Evolutionary conservation across 2,329 filamentous ascomycete genomes (phyloP).

Genomic region (Aureobasidium leucospermi): DNA sequence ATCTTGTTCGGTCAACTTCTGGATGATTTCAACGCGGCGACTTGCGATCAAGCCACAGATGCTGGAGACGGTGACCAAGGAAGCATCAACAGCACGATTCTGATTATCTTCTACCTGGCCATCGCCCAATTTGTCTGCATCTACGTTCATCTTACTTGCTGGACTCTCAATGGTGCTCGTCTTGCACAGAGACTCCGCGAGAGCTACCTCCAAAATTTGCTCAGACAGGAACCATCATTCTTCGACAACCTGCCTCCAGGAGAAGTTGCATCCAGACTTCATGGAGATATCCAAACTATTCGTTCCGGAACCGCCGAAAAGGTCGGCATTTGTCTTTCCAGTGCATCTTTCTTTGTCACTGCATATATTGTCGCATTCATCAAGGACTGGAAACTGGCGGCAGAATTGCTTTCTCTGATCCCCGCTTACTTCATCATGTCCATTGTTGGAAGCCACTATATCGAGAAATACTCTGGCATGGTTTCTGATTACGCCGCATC

Average conservation of each 20-base stretch:
- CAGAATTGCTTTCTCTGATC: slow-evolving; percentile 55
- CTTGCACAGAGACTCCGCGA: slow-evolving; percentile 57
- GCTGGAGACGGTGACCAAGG: slow-evolving; percentile 31
- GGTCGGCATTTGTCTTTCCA: slow-evolving; percentile 57
- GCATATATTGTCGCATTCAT: slow-evolving; percentile 62
- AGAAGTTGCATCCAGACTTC: slow-evolving; percentile 57
- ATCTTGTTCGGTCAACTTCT: slow-evolving; percentile 59
- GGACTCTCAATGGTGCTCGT: slow-evolving; percentile 57
- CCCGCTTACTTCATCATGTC: slow-evolving; percentile 57
- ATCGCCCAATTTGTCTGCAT: slow-evolving; percentile 57
- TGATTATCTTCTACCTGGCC: slow-evolving; percentile 56
- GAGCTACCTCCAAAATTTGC: slow-evolving; percentile 50
- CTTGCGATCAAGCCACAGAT: slow-evolving; percentile 38
- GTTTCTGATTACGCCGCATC: slow-evolving; percentile 49
- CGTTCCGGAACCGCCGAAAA: slow-evolving; percentile 65
- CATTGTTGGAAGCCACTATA: slow-evolving; percentile 47
- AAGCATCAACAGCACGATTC: slow-evolving; percentile 50
- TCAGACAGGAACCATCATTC: slow-evolving; percentile 56
- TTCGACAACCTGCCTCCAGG: slow-evolving; percentile 58
- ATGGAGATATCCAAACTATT: slow-evolving; percentile 58
- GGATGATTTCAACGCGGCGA: slow-evolving; percentile 52
- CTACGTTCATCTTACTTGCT: slow-evolving; percentile 57
- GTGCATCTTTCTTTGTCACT: slow-evolving; percentile 58
- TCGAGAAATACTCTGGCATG: slow-evolving; percentile 43
- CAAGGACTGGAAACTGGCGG: slow-evolving; percentile 55